Conservation (phyloP, 176 grass and related monocot species). For the Oryza coarctata region DNA sequence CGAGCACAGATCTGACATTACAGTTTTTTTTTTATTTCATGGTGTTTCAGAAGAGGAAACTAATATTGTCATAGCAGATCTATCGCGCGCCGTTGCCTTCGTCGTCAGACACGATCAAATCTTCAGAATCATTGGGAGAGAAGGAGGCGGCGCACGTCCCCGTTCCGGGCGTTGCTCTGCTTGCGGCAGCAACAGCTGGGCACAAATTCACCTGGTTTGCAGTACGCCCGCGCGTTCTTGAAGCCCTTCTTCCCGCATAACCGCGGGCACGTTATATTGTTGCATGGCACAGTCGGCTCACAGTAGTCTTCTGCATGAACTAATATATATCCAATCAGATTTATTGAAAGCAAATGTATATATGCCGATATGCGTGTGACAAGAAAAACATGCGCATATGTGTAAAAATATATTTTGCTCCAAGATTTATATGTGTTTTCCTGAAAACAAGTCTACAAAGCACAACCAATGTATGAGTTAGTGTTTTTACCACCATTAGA, state of each 20-base stretch:
- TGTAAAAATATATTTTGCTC: not conserved
- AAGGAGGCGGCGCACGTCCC: not conserved
- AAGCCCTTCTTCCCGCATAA: not conserved
- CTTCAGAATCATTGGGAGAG: not conserved
- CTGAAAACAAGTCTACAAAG: too few relatives aligned
- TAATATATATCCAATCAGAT: not conserved
- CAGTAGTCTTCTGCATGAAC: not conserved
- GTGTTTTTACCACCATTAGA: not conserved
- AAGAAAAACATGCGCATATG: not conserved
- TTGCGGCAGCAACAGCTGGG: not conserved
- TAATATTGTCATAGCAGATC: not conserved
- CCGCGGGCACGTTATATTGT: not conserved
- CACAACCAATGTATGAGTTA: too few relatives aligned
- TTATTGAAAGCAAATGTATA: not conserved
- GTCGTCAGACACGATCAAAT: too few relatives aligned
- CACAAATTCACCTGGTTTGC: not conserved
- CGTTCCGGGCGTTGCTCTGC: not conserved
- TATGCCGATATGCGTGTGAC: too few relatives aligned
- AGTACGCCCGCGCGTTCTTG: not conserved
- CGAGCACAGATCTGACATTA: too few relatives aligned
- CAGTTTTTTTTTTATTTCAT: too few relatives aligned
- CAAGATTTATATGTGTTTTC: too few relatives aligned
- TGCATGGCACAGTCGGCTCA: not conserved
- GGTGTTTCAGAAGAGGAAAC: too few relatives aligned
- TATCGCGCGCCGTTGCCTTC: too few relatives aligned